A percentile compares a stretch with the other conserved stretches of the same genome.
phyloP scores from a whole-genome alignment of 805 yeast genomes.

The Ogataea populi-albae region DNA sequence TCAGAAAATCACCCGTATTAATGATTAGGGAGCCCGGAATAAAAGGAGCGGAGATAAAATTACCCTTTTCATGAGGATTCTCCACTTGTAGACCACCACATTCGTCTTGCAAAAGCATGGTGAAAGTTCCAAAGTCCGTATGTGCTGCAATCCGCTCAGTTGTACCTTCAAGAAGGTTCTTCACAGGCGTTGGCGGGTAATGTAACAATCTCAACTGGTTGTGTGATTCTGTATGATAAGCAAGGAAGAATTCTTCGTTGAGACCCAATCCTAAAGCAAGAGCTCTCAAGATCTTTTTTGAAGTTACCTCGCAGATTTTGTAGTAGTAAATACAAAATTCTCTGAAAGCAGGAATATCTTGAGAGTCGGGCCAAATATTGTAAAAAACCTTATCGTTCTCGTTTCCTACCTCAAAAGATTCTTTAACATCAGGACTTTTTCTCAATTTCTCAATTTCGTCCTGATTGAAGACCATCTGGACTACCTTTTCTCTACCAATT shows the following conservation, averaged over 20 bases:
- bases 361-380: conserved; percentile 26
- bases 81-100: conserved; percentile 40
- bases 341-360: conserved; percentile 29
- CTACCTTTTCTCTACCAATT: conserved; percentile 24
- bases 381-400: conserved; percentile 16
- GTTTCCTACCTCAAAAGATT: conserved; percentile 34
- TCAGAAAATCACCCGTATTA: conserved; percentile 39
- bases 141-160: conserved; percentile 40
- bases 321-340: conserved; percentile 18
- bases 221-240: conserved; percentile 25
- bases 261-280: conserved; percentile 32
- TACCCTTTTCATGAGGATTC: conserved; percentile 28
- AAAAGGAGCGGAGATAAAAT: conserved; percentile 29
- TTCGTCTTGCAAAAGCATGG: conserved; percentile 35
- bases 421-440: conserved; percentile 31
- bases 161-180: conserved; percentile 26
- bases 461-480: conserved; percentile 22
- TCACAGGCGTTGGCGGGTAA: conserved; percentile 30
- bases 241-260: conserved; percentile 27
- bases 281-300: conserved; percentile 25
- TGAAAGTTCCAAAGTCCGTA: conserved; percentile 37
- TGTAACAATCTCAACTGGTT: conserved; percentile 34
- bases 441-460: conserved; percentile 13
- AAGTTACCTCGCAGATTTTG: conserved; percentile 21
- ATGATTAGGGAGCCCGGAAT: conserved; percentile 35